Base-by-base conservation (phyloP, 2,329 filamentous ascomycete species). In the Orbilia quercus region DNA sequence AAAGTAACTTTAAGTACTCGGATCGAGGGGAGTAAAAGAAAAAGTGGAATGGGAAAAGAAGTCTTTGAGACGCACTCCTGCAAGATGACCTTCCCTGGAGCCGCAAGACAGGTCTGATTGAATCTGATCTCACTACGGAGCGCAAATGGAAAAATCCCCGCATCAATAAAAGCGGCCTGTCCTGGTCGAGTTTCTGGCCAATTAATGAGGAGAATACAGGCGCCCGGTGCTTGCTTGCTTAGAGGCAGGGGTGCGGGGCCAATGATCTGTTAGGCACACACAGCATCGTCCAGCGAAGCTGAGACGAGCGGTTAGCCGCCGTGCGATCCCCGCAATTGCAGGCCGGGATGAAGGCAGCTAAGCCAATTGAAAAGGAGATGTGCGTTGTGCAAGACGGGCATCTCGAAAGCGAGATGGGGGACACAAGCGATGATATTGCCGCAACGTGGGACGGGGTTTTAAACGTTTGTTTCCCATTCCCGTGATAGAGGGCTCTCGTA, bases 171-270 rank as follows among this genome's bases (percentile, higher is more conserved):
- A 64, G 63, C 58, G 58, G 66, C 58, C 31, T 44, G 55, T 47
- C 22, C 42, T 12, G 31, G 25, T 20, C 31, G 22, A 2, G 16
- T n/a, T 38, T 16, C 18, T 20, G n/a, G 12, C 69, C 69, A 73
- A 73, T 73, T 47, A 55, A 34, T 54, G 55, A n/a, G 31, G 60
- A 20, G 69, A 31, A 73, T 64, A 60, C 60, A 66, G 54, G 45
- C 69, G 69, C 69, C 69, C 54, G 22, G 60, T 54, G 28, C 31
- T 50, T 18, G 7, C 18, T 38, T 18, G 51, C 6, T 28, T 9
- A 22, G 25, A n/a, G 18, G 20, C 22, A n/a, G 7, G 12, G 22
- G 4, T 34, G 38, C 12, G 14, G 38, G 53, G 18, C 53, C 53
- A 57, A 57, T 57, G 9, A 40, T 12, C 36, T 40, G 36, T 12